Evolutionary conservation across 306 rosid genomes (phyloP), one percentile per base, ranked within the genome.

Genomic region (Potentilla sterilis): DNA sequence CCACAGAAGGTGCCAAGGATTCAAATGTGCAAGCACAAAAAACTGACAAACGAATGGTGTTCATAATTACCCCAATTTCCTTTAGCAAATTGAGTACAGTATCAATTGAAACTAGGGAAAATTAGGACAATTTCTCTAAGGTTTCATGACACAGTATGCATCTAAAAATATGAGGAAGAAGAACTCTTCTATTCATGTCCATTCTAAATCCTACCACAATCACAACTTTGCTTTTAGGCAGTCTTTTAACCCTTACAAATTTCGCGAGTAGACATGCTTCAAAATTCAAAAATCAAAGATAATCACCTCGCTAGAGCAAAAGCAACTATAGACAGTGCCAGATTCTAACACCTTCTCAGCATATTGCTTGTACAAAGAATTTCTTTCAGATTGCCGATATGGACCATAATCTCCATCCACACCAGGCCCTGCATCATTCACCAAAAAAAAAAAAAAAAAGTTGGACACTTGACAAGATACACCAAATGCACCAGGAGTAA

Each of bases 391-490:
- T 79, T 95, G 97, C 67, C 97, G 82, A 43, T 95, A 92, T 1
- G 99, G 99, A 70, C 99, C 97, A 83, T 88, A 90, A 6, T 92
- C 97, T 81, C 99, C 99, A 75, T 94, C 97, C 82, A 86, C 87
- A 83, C 83, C 93, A 13, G 97, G 99, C 70, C 99, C 99, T 95
- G 78, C 34, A 80, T 73, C 51, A 61, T 74, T 55, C 40, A 78
- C 70, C 74, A 37, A 69, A 79, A 77, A 59, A n/a, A 61, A n/a
- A n/a, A n/a, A 43, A 28, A 61, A n/a, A 68, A 14, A 74, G 59
- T 61, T 59, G 59, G 57, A 59, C 18, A 28, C 12, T 18, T 43
- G 34, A 18, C 57, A 28, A 16, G 41, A 58, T 10, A 18, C 11
- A 57, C 42, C 15, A 62, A 73, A 4, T 70, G 7, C 62, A 18